Conservation (phyloP, 352 stramenopile genomes). For the Phytopythium kandeliae region DNA sequence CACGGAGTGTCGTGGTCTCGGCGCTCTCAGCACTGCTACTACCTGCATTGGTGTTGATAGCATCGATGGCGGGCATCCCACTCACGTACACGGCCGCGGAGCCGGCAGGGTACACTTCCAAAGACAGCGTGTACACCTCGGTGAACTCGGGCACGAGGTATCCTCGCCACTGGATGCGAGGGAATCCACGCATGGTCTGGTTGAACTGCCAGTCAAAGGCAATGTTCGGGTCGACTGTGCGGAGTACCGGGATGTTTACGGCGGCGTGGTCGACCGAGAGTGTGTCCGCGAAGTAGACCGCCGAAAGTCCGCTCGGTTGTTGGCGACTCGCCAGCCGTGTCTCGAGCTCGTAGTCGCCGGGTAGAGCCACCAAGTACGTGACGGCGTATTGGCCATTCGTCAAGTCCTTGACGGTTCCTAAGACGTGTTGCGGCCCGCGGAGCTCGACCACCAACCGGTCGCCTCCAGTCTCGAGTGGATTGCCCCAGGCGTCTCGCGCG, state of each 20-base stretch:
- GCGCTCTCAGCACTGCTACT: neutral
- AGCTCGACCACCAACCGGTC: conserved; percentile 31
- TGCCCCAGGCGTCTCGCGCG: conserved; percentile 38
- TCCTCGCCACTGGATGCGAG: conserved; percentile 36
- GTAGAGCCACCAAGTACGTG: conserved; percentile 20
- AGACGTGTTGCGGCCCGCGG: conserved; percentile 22
- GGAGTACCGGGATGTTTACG: conserved; percentile 12
- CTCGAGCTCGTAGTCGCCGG: conserved; percentile 42
- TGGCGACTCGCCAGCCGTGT: conserved; percentile 23
- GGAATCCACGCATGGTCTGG: conserved; percentile 30
- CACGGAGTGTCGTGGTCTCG: conserved; percentile 4
- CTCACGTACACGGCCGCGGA: conserved; percentile 29
- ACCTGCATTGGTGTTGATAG: conserved; percentile 15
- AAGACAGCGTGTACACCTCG: conserved; percentile 30
- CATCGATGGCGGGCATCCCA: conserved; percentile 23
- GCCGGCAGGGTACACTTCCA: conserved; percentile 17
- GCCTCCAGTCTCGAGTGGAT: conserved; percentile 27
- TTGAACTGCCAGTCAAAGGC: conserved; percentile 37
- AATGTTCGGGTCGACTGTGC: conserved; percentile 25
- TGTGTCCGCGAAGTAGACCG: conserved; percentile 30
- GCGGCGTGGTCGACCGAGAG: conserved; percentile 10
- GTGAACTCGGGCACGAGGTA: conserved; percentile 36
- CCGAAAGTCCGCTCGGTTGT: conserved; percentile 17
- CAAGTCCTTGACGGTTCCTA: conserved; percentile 23
- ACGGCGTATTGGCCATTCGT: conserved; percentile 37